These are phyloP conservation scores for Chrysoporthe puriensis DNA, from an alignment of 2,329 filamentous ascomycete species.

Conservation along the genomic window DNA sequence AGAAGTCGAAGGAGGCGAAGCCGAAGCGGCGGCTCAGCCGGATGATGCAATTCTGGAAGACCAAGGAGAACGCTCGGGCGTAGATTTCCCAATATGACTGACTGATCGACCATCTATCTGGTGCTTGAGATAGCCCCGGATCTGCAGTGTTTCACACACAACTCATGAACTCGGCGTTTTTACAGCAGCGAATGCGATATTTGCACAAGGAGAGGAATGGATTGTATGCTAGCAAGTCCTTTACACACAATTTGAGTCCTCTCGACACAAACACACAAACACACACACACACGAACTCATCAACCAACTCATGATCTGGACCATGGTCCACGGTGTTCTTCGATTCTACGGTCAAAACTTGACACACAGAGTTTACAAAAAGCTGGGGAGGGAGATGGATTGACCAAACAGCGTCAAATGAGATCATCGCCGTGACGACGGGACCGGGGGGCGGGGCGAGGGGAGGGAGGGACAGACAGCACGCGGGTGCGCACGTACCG, in stretches of 20 bases:
- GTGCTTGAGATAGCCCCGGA: conserved; percentile 30
- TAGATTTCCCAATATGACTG: conserved; percentile 1
- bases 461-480: not conserved
- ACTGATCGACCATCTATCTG: conserved; percentile 7
- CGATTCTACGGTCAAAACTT: conserved; percentile 27
- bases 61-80: conserved; percentile 45
- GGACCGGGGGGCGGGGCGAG: not conserved
- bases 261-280: not conserved
- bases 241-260: conserved; percentile 22
- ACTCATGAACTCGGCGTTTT: conserved; percentile 34
- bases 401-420: not conserved
- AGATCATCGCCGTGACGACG: not conserved
- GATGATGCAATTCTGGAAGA: conserved; percentile 80
- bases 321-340: conserved; percentile 18
- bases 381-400: not conserved
- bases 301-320: conserved; percentile 17
- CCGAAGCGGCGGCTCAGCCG: conserved; percentile 68
- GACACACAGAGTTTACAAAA: conserved; percentile 12
- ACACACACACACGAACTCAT: conserved; percentile 7
- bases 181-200: conserved; percentile 32
- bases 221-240: conserved; percentile 22
- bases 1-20: conserved; percentile 63
- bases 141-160: conserved; percentile 29
- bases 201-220: conserved; percentile 31
- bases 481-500: not conserved